Evolutionary conservation across 805 yeast genomes (phyloP), one percentile per base, ranked within the genome.

Genomic region (Isabelozyma rhagii): DNA sequence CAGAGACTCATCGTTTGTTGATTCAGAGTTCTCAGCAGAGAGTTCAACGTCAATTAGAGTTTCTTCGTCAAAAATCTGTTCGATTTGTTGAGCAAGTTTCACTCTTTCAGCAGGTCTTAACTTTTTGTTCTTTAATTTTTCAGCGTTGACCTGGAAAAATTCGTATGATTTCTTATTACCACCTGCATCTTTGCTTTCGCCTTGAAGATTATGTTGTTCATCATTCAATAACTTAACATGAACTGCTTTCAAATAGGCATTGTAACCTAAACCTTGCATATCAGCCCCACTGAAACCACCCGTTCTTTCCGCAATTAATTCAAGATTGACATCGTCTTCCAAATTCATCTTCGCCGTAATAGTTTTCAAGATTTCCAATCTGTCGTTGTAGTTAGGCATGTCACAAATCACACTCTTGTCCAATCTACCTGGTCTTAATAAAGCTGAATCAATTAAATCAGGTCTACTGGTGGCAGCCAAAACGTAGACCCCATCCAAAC

Each of bases 391-490:
- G 56, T 74, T 74, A 0, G 99, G 99, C 78, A 94, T 79, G 60
- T 87, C 94, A 71, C 99, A 93, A 6, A 94, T 74, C 11, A 94
- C 84, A 62, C 94, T 83, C 65, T 93, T 94, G 66, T 94, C 99
- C 59, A 94, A 77, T 71, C 99, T 83, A 5, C 99, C 99, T 0
- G 99, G 99, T 67, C 99, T 84, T 51, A 94, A 71, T 49, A 94
- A 75, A 0, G 99, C 99, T 2, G 97, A 86, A 65, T 94, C 99
- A 55, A 94, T 92, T 57, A 94, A 77, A 61, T 94, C 99, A 0
- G 99, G 99, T 59, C 99, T 78, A 58, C 94, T 85, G 0, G 98
- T 94, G 1, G 98, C 99, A 0, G 98, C 98, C 25, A 94, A 74
- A 0, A 94, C 97, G 63, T 94, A 93, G 2, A 94, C 98, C 3